Base-by-base conservation (phyloP, 805 yeast species). In the Ogataea wickerhamii region DNA sequence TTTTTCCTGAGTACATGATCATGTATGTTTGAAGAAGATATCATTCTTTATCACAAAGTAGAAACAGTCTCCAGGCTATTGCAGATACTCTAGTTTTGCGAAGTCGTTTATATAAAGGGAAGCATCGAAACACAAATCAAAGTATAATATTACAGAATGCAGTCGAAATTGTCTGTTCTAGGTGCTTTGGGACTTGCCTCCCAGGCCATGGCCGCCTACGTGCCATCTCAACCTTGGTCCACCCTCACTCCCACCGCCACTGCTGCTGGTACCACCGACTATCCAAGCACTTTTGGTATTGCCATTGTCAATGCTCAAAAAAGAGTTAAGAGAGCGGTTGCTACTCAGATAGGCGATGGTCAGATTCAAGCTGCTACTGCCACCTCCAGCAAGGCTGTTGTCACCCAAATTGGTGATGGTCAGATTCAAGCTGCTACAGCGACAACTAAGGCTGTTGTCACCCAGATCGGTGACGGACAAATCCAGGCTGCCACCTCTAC, bases 221-320 rank as follows among this genome's bases (percentile, higher is more conserved):
- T 78, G 47, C 84, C 83, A 48, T 62, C 78, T 43, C 82, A 76
- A 45, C 78, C 81, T 55, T 82, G 83, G 83, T 60, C 81, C 40
- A 78, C 87, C 40, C 70, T 82, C 63, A 80, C 87, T 24, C 89
- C 91, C 49, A 41, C 62, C 31, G 78, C 73, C 32, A 52, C 71
- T 37, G 70, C 72, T 19, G 51, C 49, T 8, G 77, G 78, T 56
- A 81, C 80, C 45, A 78, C 86, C 36, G 78, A 76, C 51, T 78
- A 77, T 71, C 43, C 76, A 24, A 59, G 66, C 37, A 58, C 74
- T 34, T 84, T 84, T 56, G 94, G 89, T 67, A 82, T 84, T 52
- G 82, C 83, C 44, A 78, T 83, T 49, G 53, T 76, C 33, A 45
- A 60, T 8, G 33, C 35, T 24, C 32, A 37, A 28, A 45, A 33